Evolutionary conservation across 2,329 filamentous ascomycete genomes (phyloP).

Genomic region (Hypoxylon sp.): DNA sequence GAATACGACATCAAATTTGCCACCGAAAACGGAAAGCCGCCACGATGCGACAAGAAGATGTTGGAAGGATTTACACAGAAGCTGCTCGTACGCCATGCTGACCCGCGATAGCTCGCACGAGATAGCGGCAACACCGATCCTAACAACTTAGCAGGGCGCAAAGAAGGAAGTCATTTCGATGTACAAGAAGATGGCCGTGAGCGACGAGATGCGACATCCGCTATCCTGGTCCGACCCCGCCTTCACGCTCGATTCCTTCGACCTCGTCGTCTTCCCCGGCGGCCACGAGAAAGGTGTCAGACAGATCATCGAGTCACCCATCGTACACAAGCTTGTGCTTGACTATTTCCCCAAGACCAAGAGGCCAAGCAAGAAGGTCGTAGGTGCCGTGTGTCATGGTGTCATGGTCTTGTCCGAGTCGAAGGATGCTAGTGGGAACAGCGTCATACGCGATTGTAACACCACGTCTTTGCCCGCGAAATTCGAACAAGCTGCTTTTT

Average conservation of each 20-base stretch:
- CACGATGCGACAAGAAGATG: slow-evolving; percentile 60
- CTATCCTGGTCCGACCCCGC: slow-evolving; percentile 54
- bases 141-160: slow-evolving; percentile 51
- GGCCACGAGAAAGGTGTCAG: slow-evolving; percentile 62
- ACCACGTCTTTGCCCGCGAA: slow-evolving; percentile 59
- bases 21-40: slow-evolving; percentile 57
- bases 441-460: slow-evolving; percentile 55
- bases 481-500: slow-evolving; percentile 60
- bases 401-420: slow-evolving; percentile 59
- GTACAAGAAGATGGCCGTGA: slow-evolving; percentile 55
- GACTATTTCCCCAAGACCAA: slow-evolving; percentile 58
- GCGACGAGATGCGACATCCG: slow-evolving; percentile 53
- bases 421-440: slow-evolving; percentile 52
- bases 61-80: slow-evolving; percentile 58
- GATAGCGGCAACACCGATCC: slow-evolving; percentile 8
- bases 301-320: slow-evolving; percentile 59
- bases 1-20: slow-evolving; percentile 59
- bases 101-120: slow-evolving; percentile 6
- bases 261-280: slow-evolving; percentile 60
- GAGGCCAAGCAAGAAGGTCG: slow-evolving; percentile 54
- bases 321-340: slow-evolving; percentile 54
- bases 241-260: slow-evolving; percentile 56
- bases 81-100: slow-evolving; percentile 52
- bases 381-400: slow-evolving; percentile 62
- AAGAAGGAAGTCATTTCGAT: slow-evolving; percentile 50